Evolutionary conservation across 2,329 filamentous ascomycete genomes (phyloP).

Genomic region (Aspergillus phoenicis): DNA sequence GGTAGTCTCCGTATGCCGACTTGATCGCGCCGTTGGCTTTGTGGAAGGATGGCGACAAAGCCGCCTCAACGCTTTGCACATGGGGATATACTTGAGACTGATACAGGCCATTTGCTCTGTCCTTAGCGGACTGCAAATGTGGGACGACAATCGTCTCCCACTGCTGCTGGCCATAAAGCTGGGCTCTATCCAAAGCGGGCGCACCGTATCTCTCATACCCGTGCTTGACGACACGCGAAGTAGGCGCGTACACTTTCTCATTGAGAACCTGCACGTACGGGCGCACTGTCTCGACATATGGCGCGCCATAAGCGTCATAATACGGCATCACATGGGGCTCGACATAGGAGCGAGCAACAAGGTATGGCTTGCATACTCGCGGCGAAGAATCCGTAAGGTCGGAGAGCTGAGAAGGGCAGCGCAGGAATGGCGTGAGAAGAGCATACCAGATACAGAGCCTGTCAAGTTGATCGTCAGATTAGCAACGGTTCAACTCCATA

Average conservation of each 20-base stretch:
- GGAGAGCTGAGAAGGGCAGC: slow-evolving; percentile 72
- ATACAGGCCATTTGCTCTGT: slow-evolving; percentile 66
- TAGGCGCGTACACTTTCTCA: slow-evolving; percentile 67
- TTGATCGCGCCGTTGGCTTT: slow-evolving; percentile 64
- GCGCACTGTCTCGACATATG: slow-evolving; percentile 73
- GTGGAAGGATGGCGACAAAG: slow-evolving; percentile 72
- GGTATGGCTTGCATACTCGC: slow-evolving; percentile 78
- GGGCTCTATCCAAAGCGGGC: slow-evolving; percentile 69
- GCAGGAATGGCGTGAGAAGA: slow-evolving; percentile 76
- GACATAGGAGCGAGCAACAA: slow-evolving; percentile 66
- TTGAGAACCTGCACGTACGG: slow-evolving; percentile 69
- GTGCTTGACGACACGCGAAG: slow-evolving; percentile 62
- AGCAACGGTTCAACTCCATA: not conserved
- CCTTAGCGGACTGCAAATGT: slow-evolving; percentile 67
- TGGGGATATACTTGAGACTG: slow-evolving; percentile 72
- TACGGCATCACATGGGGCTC: slow-evolving; percentile 80
- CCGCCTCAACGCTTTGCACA: slow-evolving; percentile 62
- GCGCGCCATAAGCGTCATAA: slow-evolving; percentile 80
- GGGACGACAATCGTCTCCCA: slow-evolving; percentile 82
- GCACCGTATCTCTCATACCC: slow-evolving; percentile 71
- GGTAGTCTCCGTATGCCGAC: slow-evolving; percentile 48
- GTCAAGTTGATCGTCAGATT: slow-evolving; percentile 1
- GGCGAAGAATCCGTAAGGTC: slow-evolving; percentile 71
- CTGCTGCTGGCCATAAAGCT: slow-evolving; percentile 66
- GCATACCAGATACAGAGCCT: slow-evolving; percentile 85